Conservation (phyloP, 2,329 filamentous ascomycete genomes). For the Immersiporthe knoxdaviesiana region DNA sequence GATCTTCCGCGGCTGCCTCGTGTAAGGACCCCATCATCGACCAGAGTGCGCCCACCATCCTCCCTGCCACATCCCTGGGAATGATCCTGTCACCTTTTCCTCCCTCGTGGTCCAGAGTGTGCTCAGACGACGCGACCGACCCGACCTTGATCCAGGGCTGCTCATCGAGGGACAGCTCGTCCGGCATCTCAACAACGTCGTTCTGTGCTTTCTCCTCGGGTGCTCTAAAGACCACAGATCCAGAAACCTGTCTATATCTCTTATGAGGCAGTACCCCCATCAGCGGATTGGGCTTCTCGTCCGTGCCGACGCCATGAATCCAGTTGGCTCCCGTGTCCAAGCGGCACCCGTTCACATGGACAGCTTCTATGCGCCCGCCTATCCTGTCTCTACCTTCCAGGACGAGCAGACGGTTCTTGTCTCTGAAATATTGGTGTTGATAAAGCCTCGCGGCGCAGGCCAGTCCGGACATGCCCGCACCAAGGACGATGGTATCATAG, state of each 20-base stretch:
- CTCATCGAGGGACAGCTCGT: neutral
- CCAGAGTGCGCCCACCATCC: conserved; percentile 12
- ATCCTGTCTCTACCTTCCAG: conserved; percentile 17
- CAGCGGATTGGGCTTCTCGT: conserved; percentile 19
- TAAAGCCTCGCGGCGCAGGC: conserved; percentile 20
- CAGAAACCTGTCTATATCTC: conserved; percentile 13
- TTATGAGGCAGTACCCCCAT: conserved; percentile 15
- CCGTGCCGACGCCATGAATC: conserved; percentile 20
- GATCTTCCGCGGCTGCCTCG: neutral
- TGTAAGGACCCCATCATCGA: conserved; percentile 16
- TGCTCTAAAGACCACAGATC: conserved; percentile 18
- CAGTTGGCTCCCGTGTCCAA: conserved; percentile 24
- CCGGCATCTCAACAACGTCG: neutral
- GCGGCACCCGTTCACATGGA: conserved; percentile 18
- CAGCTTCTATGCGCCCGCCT: conserved; percentile 19
- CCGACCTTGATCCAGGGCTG: conserved; percentile 10
- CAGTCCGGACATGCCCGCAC: conserved; percentile 20
- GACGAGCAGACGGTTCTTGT: conserved; percentile 5
- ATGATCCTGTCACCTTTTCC: neutral
- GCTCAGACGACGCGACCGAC: neutral
- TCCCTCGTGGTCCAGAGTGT: neutral
- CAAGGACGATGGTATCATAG: conserved; percentile 19
- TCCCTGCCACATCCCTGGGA: conserved; percentile 11
- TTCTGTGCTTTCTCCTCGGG: neutral
- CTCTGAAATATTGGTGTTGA: conserved; percentile 14